phyloP scores from a whole-genome alignment of 148 eudicot genomes.

The Persicaria maculosa region DNA sequence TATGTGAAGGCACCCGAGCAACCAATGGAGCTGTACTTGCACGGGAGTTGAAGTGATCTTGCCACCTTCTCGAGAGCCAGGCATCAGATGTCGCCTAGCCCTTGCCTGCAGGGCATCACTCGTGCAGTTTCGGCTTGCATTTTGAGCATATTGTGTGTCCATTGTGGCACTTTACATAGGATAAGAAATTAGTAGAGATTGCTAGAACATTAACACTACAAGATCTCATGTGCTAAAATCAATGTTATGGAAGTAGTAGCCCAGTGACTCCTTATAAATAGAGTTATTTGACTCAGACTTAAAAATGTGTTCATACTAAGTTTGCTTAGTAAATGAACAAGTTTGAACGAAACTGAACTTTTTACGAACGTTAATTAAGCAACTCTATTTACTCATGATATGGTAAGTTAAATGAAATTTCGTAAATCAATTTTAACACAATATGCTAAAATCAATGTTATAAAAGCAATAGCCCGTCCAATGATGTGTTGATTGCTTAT shows the following conservation, averaged over 20 bases:
- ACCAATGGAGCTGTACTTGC: constrained; percentile 37
- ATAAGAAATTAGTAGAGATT: too few species aligned
- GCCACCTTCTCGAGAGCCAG: constrained; percentile 48
- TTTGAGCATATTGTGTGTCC: constrained; percentile 49
- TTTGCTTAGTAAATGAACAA: too few species aligned
- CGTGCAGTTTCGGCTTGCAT: constrained; percentile 36
- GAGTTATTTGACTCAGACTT: too few species aligned
- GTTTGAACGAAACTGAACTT: too few species aligned
- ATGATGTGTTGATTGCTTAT: too few species aligned
- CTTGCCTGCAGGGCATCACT: constrained; percentile 39
- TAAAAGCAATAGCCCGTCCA: too few species aligned
- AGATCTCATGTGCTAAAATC: background rate
- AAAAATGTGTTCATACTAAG: too few species aligned
- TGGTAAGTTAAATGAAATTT: too few species aligned
- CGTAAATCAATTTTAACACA: too few species aligned
- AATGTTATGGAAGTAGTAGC: background rate
- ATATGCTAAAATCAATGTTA: background rate
- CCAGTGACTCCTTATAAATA: too few species aligned
- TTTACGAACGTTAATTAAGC: too few species aligned
- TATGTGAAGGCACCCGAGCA: constrained; percentile 39
- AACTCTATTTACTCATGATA: too few species aligned
- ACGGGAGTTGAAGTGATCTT: constrained; percentile 45
- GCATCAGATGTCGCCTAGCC: constrained; percentile 47
- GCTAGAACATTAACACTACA: background rate
- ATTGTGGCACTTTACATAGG: constrained; percentile 33